Conservation (phyloP, 2,329 filamentous ascomycete species). For the Fusarium sambucinum region DNA sequence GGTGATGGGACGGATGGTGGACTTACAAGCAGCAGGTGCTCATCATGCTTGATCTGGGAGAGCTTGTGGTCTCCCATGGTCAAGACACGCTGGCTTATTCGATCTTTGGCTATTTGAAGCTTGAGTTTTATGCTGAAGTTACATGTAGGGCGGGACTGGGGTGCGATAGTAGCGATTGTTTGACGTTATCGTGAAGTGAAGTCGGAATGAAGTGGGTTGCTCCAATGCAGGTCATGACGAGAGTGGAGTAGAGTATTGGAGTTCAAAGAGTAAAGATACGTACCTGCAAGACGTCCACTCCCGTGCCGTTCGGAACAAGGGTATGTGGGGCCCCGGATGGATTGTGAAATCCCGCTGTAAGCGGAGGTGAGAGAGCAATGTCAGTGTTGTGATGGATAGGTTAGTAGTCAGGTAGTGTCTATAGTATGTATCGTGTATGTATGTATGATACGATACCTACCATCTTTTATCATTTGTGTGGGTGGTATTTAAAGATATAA, state of each 20-base stretch:
- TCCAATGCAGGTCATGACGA: slow-evolving; percentile 24
- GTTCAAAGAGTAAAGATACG: slow-evolving; percentile 31
- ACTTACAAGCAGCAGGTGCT: slow-evolving; percentile 78
- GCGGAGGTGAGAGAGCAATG: slow-evolving; percentile 2
- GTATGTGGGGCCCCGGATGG: slow-evolving; percentile 29
- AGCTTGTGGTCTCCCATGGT: slow-evolving; percentile 71
- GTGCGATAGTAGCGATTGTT: slow-evolving; percentile 26
- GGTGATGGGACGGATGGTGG: slow-evolving; percentile 7
- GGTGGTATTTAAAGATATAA: neutral
- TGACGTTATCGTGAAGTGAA: slow-evolving; percentile 43
- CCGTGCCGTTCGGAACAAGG: slow-evolving; percentile 27
- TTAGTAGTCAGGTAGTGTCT: too few relatives aligned
- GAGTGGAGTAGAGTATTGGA: slow-evolving; percentile 10
- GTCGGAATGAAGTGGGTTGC: slow-evolving; percentile 20
- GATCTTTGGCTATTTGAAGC: neutral
- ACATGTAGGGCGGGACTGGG: slow-evolving; percentile 2
- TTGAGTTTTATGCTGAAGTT: neutral
- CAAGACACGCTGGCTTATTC: slow-evolving; percentile 4
- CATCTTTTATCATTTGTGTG: neutral
- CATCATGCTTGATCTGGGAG: slow-evolving; percentile 78
- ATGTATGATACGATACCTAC: neutral
- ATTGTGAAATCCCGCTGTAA: slow-evolving; percentile 21
- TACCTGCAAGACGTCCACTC: slow-evolving; percentile 23
- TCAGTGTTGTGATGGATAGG: neutral
- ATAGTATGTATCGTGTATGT: neutral